Evolutionary conservation across 331 rosid genomes (phyloP), one percentile per base, ranked within the genome.

Genomic region (Cydonia oblonga): DNA sequence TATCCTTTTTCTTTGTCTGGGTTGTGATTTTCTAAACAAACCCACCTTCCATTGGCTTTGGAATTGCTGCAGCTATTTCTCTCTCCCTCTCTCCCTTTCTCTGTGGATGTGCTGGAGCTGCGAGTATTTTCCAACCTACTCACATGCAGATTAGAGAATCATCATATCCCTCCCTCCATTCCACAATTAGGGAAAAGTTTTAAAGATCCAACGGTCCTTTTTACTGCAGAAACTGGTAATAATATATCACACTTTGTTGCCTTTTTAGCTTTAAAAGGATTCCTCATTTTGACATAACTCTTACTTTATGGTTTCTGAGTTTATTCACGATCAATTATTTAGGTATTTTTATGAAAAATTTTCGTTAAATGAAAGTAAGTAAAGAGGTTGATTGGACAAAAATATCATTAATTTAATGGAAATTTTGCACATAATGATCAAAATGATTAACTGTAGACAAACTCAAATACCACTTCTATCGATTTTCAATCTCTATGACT

Each of bases 131-230:
- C 24, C 69, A 79, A 81, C 79, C 80, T 71, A 35, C 64, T 77
- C 86, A 85, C 85, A 70, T 81, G 84, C 89, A 75, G 72, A 29
- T 77, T 83, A 82, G 91, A 75, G 72, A 29, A 15, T 5, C 42
- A 28, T 20, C 67, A 0, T 3, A 18, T 62, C 24, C 44, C 66
- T 9, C 44, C 24, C 38, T 10, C n/a, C 66, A 28, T 62, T 28
- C 46, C 16, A 40, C 2, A 1, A 0, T 40, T 40, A 3, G 46
- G 15, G 7, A 8, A 16, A 62, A 12, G 46, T 29, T 62, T 62
- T 1, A 19, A 62, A 0, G 40, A 62, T 62, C 67, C 23, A 62
- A 62, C 67, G 42, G 24, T 62, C 40, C 4, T 18, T 62, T 29
- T 57, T 2, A 3, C 29, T 60, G 2, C 2, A 9, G 2, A 25